Percentiles rank a stretch among this genome's conserved stretches.
Conservation (phyloP, 257 asterid genomes). For the Phtheirospermum japonicum region DNA sequence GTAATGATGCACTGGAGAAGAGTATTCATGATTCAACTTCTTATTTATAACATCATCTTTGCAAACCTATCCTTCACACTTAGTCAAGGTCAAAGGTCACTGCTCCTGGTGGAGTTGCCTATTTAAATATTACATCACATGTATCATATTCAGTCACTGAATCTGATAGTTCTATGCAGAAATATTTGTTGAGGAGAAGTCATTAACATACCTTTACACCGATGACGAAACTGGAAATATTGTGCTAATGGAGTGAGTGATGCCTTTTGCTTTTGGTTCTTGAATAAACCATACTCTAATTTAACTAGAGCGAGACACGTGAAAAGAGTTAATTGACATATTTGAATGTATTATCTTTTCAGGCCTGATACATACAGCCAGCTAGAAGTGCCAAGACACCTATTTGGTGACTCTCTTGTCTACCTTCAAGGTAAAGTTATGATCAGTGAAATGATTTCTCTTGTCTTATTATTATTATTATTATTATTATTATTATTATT, state of each 20-base stretch:
- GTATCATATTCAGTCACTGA: constrained; percentile 16
- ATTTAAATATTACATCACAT: constrained; percentile 1
- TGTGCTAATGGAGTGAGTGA: constrained; percentile 89
- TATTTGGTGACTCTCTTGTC: constrained; percentile 83
- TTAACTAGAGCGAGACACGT: constrained; percentile 18
- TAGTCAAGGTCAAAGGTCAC: constrained; percentile 5
- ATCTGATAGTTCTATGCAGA: constrained; percentile 46
- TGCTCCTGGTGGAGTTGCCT: constrained; percentile 10
- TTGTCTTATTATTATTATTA: too few relatives aligned
- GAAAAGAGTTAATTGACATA: constrained; percentile 18
- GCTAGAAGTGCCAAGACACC: constrained; percentile 73
- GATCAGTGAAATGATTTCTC: constrained; percentile 7
- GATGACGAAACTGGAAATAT: constrained; percentile 79
- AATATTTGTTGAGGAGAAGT: constrained; percentile 69
- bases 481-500: too few relatives aligned
- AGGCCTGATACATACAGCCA: constrained; percentile 74
- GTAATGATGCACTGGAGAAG: constrained; percentile 13
- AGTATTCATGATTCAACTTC: constrained; percentile 18
- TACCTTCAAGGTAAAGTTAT: constrained; percentile 76
- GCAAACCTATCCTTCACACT: constrained; percentile 15
- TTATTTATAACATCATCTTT: constrained; percentile 12
- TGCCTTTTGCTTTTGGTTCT: constrained; percentile 21
- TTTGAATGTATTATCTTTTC: constrained; percentile 30
- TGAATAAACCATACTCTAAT: constrained; percentile 4
- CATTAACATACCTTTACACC: constrained; percentile 67